Percentiles rank a stretch among this genome's conserved stretches.
Conservation (phyloP, 805 yeast species). For the Yarrowia sp. region DNA sequence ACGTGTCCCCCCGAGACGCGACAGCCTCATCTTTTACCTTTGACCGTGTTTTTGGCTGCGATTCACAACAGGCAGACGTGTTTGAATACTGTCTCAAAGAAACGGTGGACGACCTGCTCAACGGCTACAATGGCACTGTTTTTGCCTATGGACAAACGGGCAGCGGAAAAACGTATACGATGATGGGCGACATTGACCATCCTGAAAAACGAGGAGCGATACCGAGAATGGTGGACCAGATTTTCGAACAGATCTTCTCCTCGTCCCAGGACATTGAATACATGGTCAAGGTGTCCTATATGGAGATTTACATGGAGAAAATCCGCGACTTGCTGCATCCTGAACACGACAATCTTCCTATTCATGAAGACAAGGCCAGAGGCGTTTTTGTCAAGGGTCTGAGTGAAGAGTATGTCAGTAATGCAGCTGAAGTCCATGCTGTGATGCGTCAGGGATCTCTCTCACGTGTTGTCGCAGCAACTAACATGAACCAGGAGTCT, state of each 20-base stretch:
- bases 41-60: constrained; percentile 59
- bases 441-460: constrained; percentile 58
- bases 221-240: constrained; percentile 64
- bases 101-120: constrained; percentile 64
- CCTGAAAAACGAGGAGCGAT: constrained; percentile 53
- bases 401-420: constrained; percentile 56
- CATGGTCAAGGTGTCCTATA: constrained; percentile 63
- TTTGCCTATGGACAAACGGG: constrained; percentile 80
- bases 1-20: background rate
- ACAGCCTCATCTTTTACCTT: constrained; percentile 42
- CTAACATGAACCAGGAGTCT: constrained; percentile 68
- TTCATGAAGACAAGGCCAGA: constrained; percentile 60
- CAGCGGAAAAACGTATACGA: constrained; percentile 70
- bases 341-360: constrained; percentile 41
- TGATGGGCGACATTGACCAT: constrained; percentile 57
- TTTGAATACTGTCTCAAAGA: constrained; percentile 57
- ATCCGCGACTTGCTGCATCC: constrained; percentile 59
- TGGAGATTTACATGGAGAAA: constrained; percentile 80
- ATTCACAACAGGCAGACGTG: constrained; percentile 53
- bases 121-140: constrained; percentile 75
- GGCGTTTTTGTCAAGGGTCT: constrained; percentile 74
- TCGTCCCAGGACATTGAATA: constrained; percentile 54
- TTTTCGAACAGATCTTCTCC: constrained; percentile 54
- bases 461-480: constrained; percentile 54
- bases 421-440: constrained; percentile 54